phyloP scores from a whole-genome alignment of 768 basidiomycete species.

The Sarcodon aspratus region DNA sequence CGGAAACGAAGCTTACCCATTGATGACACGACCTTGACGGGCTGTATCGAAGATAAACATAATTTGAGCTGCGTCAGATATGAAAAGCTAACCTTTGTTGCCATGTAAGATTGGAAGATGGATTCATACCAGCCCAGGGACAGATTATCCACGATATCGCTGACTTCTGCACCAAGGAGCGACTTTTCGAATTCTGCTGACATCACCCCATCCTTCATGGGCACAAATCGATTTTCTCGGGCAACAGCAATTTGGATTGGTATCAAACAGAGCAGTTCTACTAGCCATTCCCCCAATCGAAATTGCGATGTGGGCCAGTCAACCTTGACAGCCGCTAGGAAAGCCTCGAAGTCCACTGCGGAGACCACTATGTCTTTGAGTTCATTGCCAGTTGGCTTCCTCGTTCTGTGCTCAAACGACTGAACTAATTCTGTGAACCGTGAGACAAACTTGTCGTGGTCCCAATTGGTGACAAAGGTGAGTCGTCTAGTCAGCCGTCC shows the following conservation, averaged over 20 bases:
- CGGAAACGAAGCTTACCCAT: constrained; percentile 30
- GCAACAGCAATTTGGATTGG: constrained; percentile 55
- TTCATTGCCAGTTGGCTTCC: constrained; percentile 38
- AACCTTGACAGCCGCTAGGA: constrained; percentile 12
- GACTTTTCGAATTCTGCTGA: constrained; percentile 38
- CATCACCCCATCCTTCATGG: constrained; percentile 45
- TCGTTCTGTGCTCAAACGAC: constrained; percentile 34
- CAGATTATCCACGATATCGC: constrained; percentile 40
- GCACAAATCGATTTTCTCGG: constrained; percentile 48
- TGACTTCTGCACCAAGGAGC: constrained; percentile 47
- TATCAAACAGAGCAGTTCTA: constrained; percentile 47
- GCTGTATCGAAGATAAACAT: constrained; percentile 19
- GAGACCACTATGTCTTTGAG: constrained; percentile 27
- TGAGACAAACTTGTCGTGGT: constrained; percentile 21
- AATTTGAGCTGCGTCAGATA: neutral
- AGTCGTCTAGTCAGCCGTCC: constrained; percentile 24
- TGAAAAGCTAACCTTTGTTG: constrained; percentile 30
- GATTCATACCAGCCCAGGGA: constrained; percentile 59
- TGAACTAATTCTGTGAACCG: constrained; percentile 36
- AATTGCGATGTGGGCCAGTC: constrained; percentile 20
- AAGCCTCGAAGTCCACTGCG: constrained; percentile 17
- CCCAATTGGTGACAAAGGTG: constrained; percentile 30
- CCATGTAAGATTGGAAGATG: constrained; percentile 51
- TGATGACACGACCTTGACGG: constrained; percentile 53
- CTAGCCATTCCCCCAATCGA: constrained; percentile 49